Evolutionary conservation across 148 eudicot genomes (phyloP).

Genomic region (Nepenthes mirabilis): DNA sequence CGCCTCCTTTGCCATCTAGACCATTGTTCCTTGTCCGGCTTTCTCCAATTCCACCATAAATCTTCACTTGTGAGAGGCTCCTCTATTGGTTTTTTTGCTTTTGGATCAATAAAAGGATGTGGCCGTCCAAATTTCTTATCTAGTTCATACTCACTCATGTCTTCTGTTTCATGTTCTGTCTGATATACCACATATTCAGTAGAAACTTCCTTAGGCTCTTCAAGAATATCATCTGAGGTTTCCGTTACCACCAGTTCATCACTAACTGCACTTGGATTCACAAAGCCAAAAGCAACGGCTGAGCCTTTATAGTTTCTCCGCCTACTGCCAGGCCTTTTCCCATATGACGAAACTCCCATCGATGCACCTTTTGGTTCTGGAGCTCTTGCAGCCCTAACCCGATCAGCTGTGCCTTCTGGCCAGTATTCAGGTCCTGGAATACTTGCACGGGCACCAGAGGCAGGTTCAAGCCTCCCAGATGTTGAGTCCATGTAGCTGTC

Average conservation of each 20-base stretch:
- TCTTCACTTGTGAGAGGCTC: constrained; percentile 80
- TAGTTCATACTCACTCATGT: constrained; percentile 61
- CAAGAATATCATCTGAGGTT: constrained; percentile 36
- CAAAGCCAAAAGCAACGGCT: constrained; percentile 35
- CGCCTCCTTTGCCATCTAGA: constrained; percentile 95
- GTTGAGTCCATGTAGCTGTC: constrained; percentile 82
- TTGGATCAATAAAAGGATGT: constrained; percentile 88
- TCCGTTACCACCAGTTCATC: constrained; percentile 32
- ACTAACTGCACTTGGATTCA: constrained; percentile 25
- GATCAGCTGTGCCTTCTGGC: constrained; percentile 96
- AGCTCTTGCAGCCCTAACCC: constrained; percentile 77
- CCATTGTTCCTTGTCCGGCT: constrained; percentile 79
- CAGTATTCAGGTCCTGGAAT: constrained; percentile 86
- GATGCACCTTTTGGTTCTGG: constrained; percentile 78
- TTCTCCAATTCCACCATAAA: constrained; percentile 99
- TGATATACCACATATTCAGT: constrained; percentile 77
- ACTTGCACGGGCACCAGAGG: constrained; percentile 98
- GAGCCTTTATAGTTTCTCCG: constrained; percentile 50
- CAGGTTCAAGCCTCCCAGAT: constrained; percentile 87
- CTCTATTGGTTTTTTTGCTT: constrained; percentile 45
- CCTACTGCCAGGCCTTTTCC: constrained; percentile 87
- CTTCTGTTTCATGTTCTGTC: constrained; percentile 44
- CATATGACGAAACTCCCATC: constrained; percentile 60
- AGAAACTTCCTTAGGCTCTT: constrained; percentile 39
- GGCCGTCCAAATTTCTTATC: constrained; percentile 77